Evolutionary conservation across 352 stramenopile genomes (phyloP).

Genomic region (Phytopythium chamaehyphon): DNA sequence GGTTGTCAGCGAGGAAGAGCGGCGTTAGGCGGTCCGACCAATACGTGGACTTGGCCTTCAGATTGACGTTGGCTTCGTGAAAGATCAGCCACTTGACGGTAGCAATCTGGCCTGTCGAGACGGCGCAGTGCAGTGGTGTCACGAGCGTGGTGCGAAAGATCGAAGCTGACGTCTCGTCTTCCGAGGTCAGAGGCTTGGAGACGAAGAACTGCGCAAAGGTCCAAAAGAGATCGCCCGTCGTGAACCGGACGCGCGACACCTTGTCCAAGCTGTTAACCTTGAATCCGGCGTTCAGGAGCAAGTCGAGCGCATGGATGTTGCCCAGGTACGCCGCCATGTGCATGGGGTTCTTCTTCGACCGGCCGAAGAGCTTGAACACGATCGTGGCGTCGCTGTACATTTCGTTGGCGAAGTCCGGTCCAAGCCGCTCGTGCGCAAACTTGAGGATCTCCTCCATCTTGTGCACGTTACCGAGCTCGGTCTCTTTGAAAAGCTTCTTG

Average conservation of each 20-base stretch:
- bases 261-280: slow-evolving; percentile 68
- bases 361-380: slow-evolving; percentile 50
- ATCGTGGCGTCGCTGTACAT: slow-evolving; percentile 58
- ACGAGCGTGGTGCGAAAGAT: slow-evolving; percentile 71
- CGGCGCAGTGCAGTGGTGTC: slow-evolving; percentile 64
- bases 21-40: slow-evolving; percentile 60
- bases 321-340: slow-evolving; percentile 70
- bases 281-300: slow-evolving; percentile 52
- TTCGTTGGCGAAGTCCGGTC: slow-evolving; percentile 49
- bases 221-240: slow-evolving; percentile 75
- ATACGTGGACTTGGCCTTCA: slow-evolving; percentile 55
- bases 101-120: slow-evolving; percentile 55
- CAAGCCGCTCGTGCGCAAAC: slow-evolving; percentile 42
- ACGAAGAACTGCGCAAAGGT: slow-evolving; percentile 69
- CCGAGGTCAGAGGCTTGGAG: slow-evolving; percentile 28
- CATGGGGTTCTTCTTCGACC: slow-evolving; percentile 79
- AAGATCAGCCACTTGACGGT: slow-evolving; percentile 52
- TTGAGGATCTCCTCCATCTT: slow-evolving; percentile 51
- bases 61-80: slow-evolving; percentile 53
- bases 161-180: slow-evolving; percentile 49
- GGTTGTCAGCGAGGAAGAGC: slow-evolving; percentile 65
- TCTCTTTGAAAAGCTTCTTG: slow-evolving; percentile 70
- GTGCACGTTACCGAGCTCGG: slow-evolving; percentile 53
- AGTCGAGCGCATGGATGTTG: slow-evolving; percentile 53
- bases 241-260: slow-evolving; percentile 69